These are phyloP conservation scores for Porphyrellus cyaneotinctus DNA, from an alignment of 768 basidiomycete genomes.

Conservation along the genomic window DNA sequence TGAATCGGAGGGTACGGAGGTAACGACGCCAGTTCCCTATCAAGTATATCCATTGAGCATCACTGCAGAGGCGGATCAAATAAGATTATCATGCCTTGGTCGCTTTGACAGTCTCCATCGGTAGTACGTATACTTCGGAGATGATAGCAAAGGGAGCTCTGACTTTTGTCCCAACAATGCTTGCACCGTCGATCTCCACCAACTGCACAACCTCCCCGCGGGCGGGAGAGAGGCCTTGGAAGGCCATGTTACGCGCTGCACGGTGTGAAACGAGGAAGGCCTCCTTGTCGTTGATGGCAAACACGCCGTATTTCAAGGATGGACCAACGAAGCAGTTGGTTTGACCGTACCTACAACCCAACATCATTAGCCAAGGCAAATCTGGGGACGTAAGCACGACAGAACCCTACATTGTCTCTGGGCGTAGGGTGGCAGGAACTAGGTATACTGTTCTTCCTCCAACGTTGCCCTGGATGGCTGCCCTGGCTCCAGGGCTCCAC, in stretches of 20 bases:
- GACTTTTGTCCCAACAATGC: slow-evolving; percentile 84
- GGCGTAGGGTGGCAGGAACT: slow-evolving; percentile 93
- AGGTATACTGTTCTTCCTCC: slow-evolving; percentile 81
- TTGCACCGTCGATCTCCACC: slow-evolving; percentile 71
- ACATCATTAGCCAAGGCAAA: neutral
- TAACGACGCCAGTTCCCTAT: slow-evolving; percentile 95
- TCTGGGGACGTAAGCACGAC: neutral
- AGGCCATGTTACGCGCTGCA: slow-evolving; percentile 96
- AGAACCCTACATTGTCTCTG: slow-evolving; percentile 87
- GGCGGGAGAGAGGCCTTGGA: slow-evolving; percentile 76
- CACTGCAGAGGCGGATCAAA: neutral
- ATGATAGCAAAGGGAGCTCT: slow-evolving; percentile 80
- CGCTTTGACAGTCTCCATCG: slow-evolving; percentile 98
- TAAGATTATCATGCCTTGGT: slow-evolving; percentile 59
- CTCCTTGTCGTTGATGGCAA: slow-evolving; percentile 80
- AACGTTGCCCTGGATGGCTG: slow-evolving; percentile 59
- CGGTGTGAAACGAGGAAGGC: slow-evolving; percentile 87
- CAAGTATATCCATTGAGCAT: slow-evolving; percentile 5
- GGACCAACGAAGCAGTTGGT: slow-evolving; percentile 97
- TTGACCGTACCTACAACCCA: slow-evolving; percentile 78
- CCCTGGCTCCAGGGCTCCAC: slow-evolving; percentile 72
- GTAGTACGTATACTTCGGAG: slow-evolving; percentile 89
- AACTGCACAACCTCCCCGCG: slow-evolving; percentile 73
- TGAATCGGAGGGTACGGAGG: slow-evolving; percentile 96
- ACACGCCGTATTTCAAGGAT: slow-evolving; percentile 87